Evolutionary conservation across 2,329 filamentous ascomycete genomes (phyloP), one percentile per base, ranked within the genome.

Genomic region (Pseudogymnoascus sp.): DNA sequence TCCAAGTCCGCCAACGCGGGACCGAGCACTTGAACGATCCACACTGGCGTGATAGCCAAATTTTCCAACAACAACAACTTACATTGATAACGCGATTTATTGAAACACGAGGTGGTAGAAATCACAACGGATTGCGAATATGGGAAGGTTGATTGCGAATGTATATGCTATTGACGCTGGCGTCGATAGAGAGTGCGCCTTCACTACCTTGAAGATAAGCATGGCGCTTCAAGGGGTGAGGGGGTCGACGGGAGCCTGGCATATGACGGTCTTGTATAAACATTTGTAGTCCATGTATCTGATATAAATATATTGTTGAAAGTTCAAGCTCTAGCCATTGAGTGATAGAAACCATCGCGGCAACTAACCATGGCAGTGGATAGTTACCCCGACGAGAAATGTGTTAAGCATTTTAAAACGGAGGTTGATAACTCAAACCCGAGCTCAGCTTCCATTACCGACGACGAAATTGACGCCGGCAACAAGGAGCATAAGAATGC

Each of bases 81-180:
- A 28, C 23, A 28, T 48, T 28, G 23, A 48, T 48, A 48, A 18
- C 23, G 13, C 41, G 23, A 28, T 48, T 48, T 48, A 28, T 48
- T 18, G 41, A 48, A 18, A 48, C 41, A 28, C 41, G n/a, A 30
- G 41, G n/a, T 6, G 10, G 23, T 30, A 18, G 18, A 30, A 9
- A n/a, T 48, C 23, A 28, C 23, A 30, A 23, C 41, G 23, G 41
- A 48, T 48, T 48, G 41, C 41, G 41, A 48, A 48, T 48, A 12
- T 48, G 41, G 41, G n/a, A 48, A 23, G 41, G 41, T 48, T 48
- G 41, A 48, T 48, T 48, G 41, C 41, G 41, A 48, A 30, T 48
- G 2, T 10, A 48, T 30, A 23, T 48, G 3, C 23, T 4, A 18
- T 48, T 48, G 41, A 48, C 23, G 23, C n/a, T 48, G 41, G n/a